Evolutionary conservation across 345 rosid genomes (phyloP).

Genomic region (Pugionium dolabratum): DNA sequence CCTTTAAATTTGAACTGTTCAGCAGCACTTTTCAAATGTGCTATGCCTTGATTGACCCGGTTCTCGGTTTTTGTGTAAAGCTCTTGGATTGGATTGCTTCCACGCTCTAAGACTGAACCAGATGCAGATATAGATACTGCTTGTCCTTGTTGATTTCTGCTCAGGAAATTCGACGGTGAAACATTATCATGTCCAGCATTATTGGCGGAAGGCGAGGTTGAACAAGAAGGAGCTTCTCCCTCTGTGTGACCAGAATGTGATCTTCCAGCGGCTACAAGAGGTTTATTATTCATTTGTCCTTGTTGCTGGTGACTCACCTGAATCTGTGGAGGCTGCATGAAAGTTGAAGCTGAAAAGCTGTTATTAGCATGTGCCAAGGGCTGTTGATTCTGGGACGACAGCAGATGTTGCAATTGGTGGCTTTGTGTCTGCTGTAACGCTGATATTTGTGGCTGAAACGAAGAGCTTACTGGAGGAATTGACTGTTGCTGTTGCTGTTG

Average conservation of each 20-base stretch:
- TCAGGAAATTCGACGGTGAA: slow-evolving; percentile 45
- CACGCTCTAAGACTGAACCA: slow-evolving; percentile 34
- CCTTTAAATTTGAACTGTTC: slow-evolving; percentile 71
- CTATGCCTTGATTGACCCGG: slow-evolving; percentile 56
- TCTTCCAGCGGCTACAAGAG: slow-evolving; percentile 44
- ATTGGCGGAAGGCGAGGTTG: slow-evolving; percentile 90
- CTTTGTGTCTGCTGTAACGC: slow-evolving; percentile 65
- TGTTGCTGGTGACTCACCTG: slow-evolving; percentile 58
- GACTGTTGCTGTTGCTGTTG: slow-evolving; percentile 59
- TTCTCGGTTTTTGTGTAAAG: slow-evolving; percentile 51
- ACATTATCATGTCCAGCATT: slow-evolving; percentile 59
- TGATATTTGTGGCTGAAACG: slow-evolving; percentile 61
- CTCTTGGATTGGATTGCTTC: slow-evolving; percentile 33
- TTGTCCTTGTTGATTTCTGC: slow-evolving; percentile 38
- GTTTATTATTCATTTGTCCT: slow-evolving; percentile 53
- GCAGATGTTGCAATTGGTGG: slow-evolving; percentile 55
- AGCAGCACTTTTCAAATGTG: slow-evolving; percentile 50
- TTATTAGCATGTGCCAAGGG: slow-evolving; percentile 51
- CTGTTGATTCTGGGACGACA: slow-evolving; percentile 60
- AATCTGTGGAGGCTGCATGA: slow-evolving; percentile 61
- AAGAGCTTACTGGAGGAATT: slow-evolving; percentile 54
- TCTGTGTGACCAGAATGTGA: slow-evolving; percentile 73
- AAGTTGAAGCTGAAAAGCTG: slow-evolving; percentile 55
- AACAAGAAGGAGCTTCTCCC: slow-evolving; percentile 92
- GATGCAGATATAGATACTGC: slow-evolving; percentile 26